These are phyloP conservation scores for Epichloe hybrida DNA, from an alignment of 2,329 filamentous ascomycete genomes.

Conservation along the genomic window DNA sequence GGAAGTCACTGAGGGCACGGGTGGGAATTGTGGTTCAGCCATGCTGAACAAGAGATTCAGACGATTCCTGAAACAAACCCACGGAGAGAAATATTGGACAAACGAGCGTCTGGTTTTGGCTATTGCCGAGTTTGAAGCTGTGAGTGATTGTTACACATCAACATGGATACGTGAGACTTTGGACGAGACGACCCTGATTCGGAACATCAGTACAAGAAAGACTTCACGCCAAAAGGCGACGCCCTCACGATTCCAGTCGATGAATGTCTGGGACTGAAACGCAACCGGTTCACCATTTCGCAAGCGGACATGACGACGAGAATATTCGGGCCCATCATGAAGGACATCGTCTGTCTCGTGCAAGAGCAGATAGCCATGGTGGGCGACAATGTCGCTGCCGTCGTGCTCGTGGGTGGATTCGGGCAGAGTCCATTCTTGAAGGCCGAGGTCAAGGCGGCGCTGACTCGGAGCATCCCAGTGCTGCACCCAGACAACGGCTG, in stretches of 20 bases:
- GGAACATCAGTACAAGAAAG: constrained; percentile 22
- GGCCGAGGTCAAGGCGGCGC: constrained; percentile 22
- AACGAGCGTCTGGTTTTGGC: constrained; percentile 27
- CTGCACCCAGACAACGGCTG: constrained; percentile 35
- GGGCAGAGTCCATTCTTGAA: constrained; percentile 32
- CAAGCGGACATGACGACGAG: constrained; percentile 51
- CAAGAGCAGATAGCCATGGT: constrained; percentile 26
- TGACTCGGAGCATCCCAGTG: constrained; percentile 24
- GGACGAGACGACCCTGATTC: not conserved
- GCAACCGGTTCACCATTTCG: constrained; percentile 20
- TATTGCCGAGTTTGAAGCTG: constrained; percentile 28
- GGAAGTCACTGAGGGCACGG: constrained; percentile 35
- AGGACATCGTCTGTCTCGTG: constrained; percentile 28
- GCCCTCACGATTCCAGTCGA: constrained; percentile 23
- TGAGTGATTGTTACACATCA: constrained; percentile 13
- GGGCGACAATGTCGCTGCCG: constrained; percentile 20
- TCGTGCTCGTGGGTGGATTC: constrained; percentile 36
- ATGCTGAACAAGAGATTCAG: constrained; percentile 35
- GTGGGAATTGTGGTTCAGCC: constrained; percentile 35
- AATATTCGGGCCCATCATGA: constrained; percentile 30
- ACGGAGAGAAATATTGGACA: constrained; percentile 29
- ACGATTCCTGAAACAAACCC: constrained; percentile 27
- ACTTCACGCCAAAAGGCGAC: constrained; percentile 22
- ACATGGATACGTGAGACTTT: not conserved
- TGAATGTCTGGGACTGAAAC: constrained; percentile 18